Evolutionary conservation across 495 filamentous ascomycete genomes (phyloP).

Genomic region (Immersiella caudata): DNA sequence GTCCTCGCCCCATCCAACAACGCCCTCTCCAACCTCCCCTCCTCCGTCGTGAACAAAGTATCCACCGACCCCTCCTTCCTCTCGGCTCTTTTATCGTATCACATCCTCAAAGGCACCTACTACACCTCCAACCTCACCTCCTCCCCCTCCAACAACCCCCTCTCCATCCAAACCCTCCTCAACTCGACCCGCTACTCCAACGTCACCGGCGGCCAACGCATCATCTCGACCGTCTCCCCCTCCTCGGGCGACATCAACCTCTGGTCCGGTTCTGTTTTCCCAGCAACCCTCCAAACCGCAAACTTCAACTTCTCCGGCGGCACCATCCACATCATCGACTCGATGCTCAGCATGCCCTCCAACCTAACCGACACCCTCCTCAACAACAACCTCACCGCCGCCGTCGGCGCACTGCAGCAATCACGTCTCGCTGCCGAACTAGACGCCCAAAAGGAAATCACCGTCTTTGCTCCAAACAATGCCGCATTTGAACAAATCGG

Average conservation of each 20-base stretch:
- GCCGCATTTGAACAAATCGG: slow-evolving; percentile 62
- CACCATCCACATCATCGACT: slow-evolving; percentile 67
- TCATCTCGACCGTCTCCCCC: slow-evolving; percentile 36
- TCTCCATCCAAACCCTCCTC: slow-evolving; percentile 58
- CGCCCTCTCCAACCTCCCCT: slow-evolving; percentile 52
- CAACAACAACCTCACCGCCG: slow-evolving; percentile 56
- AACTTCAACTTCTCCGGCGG: slow-evolving; percentile 66
- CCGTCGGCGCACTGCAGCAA: slow-evolving; percentile 56
- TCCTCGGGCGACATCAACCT: slow-evolving; percentile 37
- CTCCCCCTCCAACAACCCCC: neutral
- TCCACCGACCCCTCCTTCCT: slow-evolving; percentile 43
- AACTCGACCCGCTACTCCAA: slow-evolving; percentile 52
- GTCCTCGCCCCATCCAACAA: slow-evolving; percentile 66
- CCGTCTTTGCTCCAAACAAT: slow-evolving; percentile 64
- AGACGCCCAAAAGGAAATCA: slow-evolving; percentile 52
- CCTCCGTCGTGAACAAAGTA: slow-evolving; percentile 33
- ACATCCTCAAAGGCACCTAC: slow-evolving; percentile 63
- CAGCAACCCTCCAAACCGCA: slow-evolving; percentile 39
- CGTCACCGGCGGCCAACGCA: slow-evolving; percentile 46
- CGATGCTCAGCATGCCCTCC: slow-evolving; percentile 57
- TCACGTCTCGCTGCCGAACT: slow-evolving; percentile 49
- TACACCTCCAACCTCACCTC: slow-evolving; percentile 46
- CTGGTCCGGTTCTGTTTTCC: slow-evolving; percentile 27
- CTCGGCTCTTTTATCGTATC: slow-evolving; percentile 61
- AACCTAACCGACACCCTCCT: slow-evolving; percentile 54